Base-by-base conservation (phyloP, 139 green algal species). In the Tetradesmus obliquus region DNA sequence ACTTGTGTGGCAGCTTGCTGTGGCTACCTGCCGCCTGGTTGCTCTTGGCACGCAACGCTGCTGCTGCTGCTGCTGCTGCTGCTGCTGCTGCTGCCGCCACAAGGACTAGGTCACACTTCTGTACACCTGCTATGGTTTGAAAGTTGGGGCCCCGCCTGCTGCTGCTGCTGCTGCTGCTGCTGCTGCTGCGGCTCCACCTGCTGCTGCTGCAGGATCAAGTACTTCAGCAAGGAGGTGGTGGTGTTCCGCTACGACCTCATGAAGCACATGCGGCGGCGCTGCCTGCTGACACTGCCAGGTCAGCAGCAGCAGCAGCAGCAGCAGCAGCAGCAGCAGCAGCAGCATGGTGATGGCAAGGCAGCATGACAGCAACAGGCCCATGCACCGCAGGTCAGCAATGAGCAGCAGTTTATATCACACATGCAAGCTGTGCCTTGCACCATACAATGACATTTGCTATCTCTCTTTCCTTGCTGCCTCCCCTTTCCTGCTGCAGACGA, bases 231-330 rank as follows among this genome's bases (percentile, higher is more conserved):
- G 87, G 92, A 98, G 88, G 86, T 98, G 2, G 94, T 98, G 13
- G 72, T 98, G 22, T 97, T 97, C 84, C 92, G 97, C 1, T 87
- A 96, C n/a, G 94, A 98, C 85, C 89, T 98, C 76, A 94, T 96
- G 81, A 87, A 94, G 20, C 66, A 82, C n/a, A 95, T 98, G 94
- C 90, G 93, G 15, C 93, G 94, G 0, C 86, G 95, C 22, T 96
- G 94, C 87, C 92, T 98, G 22, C 45, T 95, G 69, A 79, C 81
- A 6, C 54, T 79, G 15, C 2, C 86, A 90, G 86, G 86, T 90
- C 17, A 32, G 86, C 45, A 85, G 7, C 32, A 55, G 8, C 2
- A 45, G 72, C 62, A 13, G 62, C 62, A 9, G 74, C 66, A 74
- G 66, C 66, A 74, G 12, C 13, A 53, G 74, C 74, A 55, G 74